Evolutionary conservation across 306 rosid species (phyloP).

Genomic region (Vicia villosa): DNA sequence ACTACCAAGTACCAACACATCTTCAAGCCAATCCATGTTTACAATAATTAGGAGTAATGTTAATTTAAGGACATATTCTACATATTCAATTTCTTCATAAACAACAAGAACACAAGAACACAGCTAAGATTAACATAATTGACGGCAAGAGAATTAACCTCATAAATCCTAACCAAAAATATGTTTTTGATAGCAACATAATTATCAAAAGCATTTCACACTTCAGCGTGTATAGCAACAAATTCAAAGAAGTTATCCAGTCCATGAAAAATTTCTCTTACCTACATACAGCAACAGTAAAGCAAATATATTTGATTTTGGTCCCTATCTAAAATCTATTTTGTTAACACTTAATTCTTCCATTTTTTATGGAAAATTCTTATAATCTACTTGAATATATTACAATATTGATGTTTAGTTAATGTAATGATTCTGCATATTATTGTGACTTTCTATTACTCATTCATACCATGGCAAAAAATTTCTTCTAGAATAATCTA

Average conservation of each 20-base stretch:
- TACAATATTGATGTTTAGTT: no score
- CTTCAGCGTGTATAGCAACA: no score
- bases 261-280: no score
- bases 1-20: neutral
- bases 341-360: neutral
- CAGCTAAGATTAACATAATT: neutral
- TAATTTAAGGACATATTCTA: neutral
- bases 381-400: no score
- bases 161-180: no score
- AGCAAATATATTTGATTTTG: neutral
- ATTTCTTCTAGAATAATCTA: slow-evolving; percentile 6
- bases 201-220: no score
- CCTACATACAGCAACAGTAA: neutral
- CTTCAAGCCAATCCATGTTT: neutral
- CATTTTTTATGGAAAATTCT: no score
- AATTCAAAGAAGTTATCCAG: no score
- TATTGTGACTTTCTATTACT: neutral
- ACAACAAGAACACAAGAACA: neutral
- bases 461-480: neutral
- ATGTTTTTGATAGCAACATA: no score
- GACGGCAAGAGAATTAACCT: neutral
- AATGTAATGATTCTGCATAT: neutral
- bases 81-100: neutral
- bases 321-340: neutral
- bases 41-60: neutral